Base-by-base conservation (phyloP, 768 basidiomycete genomes). In the Hericium rajendrae region DNA sequence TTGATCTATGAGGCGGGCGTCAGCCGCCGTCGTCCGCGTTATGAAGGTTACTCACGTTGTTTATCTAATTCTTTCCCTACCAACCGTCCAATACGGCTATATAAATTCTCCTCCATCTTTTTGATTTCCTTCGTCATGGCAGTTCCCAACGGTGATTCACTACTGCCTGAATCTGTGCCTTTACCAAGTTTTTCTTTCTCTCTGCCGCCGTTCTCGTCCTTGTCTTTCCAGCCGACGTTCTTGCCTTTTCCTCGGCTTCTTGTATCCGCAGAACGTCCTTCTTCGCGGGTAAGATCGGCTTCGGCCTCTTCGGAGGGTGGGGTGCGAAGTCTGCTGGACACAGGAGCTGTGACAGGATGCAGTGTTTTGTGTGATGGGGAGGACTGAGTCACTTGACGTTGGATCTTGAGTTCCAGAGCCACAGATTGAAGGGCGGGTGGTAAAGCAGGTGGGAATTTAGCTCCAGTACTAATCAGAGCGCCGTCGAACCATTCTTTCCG, bases 1-100 rank as follows among this genome's bases (percentile, higher is more conserved):
- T 79, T 85, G 82, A 66, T 92, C 91, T 93, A 67, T 24, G 38
- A 48, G 24, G 20, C n/a, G 13, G 38, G 55, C 26, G 39, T 63
- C 38, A 51, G 51, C 11, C 56, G 57, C 39, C 22, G 9, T 38
- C 58, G 24, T 60, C 38, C 64, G 15, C 32, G 12, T 51, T 22
- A 10, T 28, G 56, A 56, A 46, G 66, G 49, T 32, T 32, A 75
- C 88, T 69, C 62, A 91, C 91, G 84, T 69, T 93, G 90, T 71
- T 86, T 92, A 66, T 93, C 91, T 78, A 94, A 85, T 70, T 94
- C 91, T 72, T 88, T 89, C 39, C 79, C 79, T 62, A 94, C 84
- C 53, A 91, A 72, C 48, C 86, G 82, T n/a, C 85, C 85, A 58
- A 94, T 84, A 50, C 85, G 82, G 40, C 69, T 82, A 61, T 89